Conservation (phyloP, 1,284 basidiomycete genomes). For the Austroboletus niveus region DNA sequence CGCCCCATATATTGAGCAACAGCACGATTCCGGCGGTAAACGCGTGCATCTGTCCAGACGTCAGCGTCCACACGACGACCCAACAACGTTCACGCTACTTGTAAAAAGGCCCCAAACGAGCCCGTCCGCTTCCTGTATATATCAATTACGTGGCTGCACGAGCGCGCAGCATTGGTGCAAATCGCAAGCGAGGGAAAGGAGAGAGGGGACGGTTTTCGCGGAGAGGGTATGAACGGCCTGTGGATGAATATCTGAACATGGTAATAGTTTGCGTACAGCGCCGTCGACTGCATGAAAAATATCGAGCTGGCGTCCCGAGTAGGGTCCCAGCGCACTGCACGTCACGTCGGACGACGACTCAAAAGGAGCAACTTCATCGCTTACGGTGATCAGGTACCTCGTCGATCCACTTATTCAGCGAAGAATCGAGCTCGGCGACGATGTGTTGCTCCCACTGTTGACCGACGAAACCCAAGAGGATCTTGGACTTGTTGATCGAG, state of each 20-base stretch:
- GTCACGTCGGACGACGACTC: conserved; percentile 2
- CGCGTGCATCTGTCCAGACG: conserved; percentile 29
- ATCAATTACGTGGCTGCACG: conserved; percentile 72
- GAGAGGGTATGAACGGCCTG: conserved; percentile 77
- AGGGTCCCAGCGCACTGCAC: conserved; percentile 72
- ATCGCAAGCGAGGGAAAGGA: conserved; percentile 77
- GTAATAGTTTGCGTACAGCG: conserved; percentile 69
- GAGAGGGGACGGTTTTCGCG: conserved; percentile 53
- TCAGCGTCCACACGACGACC: conserved; percentile 2
- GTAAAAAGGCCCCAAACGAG: conserved; percentile 38
- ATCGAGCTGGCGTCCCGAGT: conserved; percentile 48
- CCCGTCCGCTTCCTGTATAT: conserved; percentile 41
- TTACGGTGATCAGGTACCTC: conserved; percentile 63
- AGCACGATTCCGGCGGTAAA: conserved; percentile 52
- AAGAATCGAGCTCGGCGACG: conserved; percentile 74
- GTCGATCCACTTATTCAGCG: conserved; percentile 77
- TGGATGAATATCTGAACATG: conserved; percentile 77
- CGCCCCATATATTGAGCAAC: conserved; percentile 53
- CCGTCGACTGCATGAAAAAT: conserved; percentile 71
- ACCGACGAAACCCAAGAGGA: conserved; percentile 57
- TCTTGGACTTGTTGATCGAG: conserved; percentile 68
- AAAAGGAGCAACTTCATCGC: conserved; percentile 19
- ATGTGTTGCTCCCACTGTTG: conserved; percentile 65
- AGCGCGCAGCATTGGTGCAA: conserved; percentile 82
- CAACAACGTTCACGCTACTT: conserved; percentile 28